Evolutionary conservation across 164 flowering plant genomes (phyloP).

Genomic region (Annona squamosa): DNA sequence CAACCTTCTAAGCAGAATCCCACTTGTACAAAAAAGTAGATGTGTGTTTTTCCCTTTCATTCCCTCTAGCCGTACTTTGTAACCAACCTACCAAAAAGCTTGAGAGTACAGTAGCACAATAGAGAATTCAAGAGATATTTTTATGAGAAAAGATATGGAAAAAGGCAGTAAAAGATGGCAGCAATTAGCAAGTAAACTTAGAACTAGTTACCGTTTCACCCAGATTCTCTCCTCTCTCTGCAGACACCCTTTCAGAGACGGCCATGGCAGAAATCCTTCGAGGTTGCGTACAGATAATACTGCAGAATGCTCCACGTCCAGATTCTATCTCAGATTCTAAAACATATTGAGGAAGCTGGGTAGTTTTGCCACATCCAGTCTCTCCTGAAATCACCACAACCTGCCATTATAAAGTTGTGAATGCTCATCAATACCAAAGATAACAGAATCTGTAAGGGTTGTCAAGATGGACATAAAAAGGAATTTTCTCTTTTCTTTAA

Average conservation of each 20-base stretch:
- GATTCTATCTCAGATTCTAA: constrained; percentile 93
- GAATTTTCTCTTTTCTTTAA: no score
- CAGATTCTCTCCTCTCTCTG: constrained; percentile 97
- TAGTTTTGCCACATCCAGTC: constrained; percentile 99
- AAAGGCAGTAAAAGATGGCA: constrained; percentile 5
- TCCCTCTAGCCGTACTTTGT: constrained; percentile 97
- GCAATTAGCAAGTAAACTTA: not conserved
- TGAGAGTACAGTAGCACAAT: constrained; percentile 28
- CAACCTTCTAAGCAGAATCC: constrained; percentile 86
- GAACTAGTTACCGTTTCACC: constrained; percentile 75
- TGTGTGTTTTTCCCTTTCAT: constrained; percentile 97
- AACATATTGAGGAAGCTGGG: constrained; percentile 95
- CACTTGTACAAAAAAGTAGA: constrained; percentile 97
- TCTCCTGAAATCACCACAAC: constrained; percentile 95
- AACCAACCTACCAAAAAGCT: constrained; percentile 83
- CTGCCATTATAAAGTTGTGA: constrained; percentile 24
- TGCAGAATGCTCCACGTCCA: constrained; percentile 98
- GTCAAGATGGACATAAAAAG: no score
- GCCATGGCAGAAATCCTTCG: constrained; percentile 99
- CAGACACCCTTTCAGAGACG: constrained; percentile 89
- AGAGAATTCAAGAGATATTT: constrained; percentile 7
- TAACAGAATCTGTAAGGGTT: no score
- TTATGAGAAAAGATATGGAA: not conserved
- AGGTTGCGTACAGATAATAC: constrained; percentile 95
- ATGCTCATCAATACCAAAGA: constrained; percentile 1